Base-by-base conservation (phyloP, 2,329 filamentous ascomycete genomes). In the Sporothrix euskadiensis region DNA sequence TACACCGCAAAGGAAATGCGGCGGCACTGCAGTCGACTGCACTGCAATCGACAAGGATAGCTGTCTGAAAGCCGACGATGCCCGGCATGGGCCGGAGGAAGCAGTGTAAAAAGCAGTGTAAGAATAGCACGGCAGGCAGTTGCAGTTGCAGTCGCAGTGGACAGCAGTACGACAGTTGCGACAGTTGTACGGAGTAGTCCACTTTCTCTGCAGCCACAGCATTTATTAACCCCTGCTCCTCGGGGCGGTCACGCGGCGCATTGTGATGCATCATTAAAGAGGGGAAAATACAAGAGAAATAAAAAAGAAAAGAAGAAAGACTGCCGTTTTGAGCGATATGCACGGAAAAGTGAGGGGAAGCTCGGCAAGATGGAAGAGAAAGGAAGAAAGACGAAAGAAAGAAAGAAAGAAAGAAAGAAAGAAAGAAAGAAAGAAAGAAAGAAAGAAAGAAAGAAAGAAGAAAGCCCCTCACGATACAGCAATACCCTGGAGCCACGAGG, bases 51-150 rank as follows among this genome's bases (percentile, higher is more conserved):
- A 14, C 22, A 35, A 35, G 56, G 7, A 30, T 26, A 8, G 26
- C 16, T 10, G 56, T 59, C 26, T 12, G 32, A 47, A 61, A 61
- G 69, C 35, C 52, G 69, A 71, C 54, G 54, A 59, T 71, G 69
- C 69, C 54, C 69, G 69, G 69, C 30, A n/a, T 69, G 65, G 22
- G 14, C 65, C 65, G 44, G 44, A 49, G 22, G 63, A 49, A 26
- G 41, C 26, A 44, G 30, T 8, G n/a, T 26, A 26, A 14, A 32
- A 2, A 10, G 39, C n/a, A 30, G n/a, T 68, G n/a, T 26, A 30
- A 52, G 4, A 65, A 22, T 26, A 8, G 57, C 30, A 26, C 52
- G 44, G 22, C 19, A 54, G 49, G 52, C 14, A 52, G n/a, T 26
- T 26, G 26, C 26, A 26, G 26, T 26, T 26, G 26, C 26, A 26